Evolutionary conservation across 106 monocot genomes (phyloP).

Genomic region (Platanthera guangdongensis): DNA sequence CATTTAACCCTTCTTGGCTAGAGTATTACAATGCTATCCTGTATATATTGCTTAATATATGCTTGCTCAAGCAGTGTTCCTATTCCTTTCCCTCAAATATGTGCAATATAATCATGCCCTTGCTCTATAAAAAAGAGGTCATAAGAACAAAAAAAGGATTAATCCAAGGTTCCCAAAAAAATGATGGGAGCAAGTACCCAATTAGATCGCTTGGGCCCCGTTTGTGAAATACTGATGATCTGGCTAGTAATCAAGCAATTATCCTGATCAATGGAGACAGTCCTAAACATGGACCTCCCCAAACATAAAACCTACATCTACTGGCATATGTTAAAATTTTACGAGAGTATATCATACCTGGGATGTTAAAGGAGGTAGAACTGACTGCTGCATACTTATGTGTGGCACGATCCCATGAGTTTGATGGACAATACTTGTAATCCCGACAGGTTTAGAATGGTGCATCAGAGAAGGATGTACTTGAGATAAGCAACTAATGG

Average conservation of each 20-base stretch:
- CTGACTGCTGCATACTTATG: conserved; percentile 24
- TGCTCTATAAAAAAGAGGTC: not conserved
- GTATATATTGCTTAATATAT: not conserved
- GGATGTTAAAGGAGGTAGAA: conserved; percentile 19
- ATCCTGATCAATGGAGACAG: too few relatives aligned
- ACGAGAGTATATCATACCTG: conserved; percentile 27
- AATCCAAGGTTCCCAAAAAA: not conserved
- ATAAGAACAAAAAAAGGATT: not conserved
- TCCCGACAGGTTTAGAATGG: conserved; percentile 24
- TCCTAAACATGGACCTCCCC: too few relatives aligned
- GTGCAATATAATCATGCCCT: not conserved
- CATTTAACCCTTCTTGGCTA: not conserved
- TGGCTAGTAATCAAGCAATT: too few relatives aligned
- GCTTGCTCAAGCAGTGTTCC: too few relatives aligned
- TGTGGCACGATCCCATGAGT: conserved; percentile 16
- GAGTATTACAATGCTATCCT: not conserved
- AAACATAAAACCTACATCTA: too few relatives aligned
- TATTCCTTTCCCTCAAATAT: not conserved
- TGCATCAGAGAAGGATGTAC: conserved; percentile 30
- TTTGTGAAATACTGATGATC: not conserved
- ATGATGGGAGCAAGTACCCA: not conserved
- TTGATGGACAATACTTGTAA: conserved; percentile 18
- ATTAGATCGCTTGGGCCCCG: not conserved
- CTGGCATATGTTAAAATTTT: conserved; percentile 1
- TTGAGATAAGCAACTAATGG: conserved; percentile 29